Conservation (phyloP, 176 grass and related monocot genomes). For the Leersia perrieri region DNA sequence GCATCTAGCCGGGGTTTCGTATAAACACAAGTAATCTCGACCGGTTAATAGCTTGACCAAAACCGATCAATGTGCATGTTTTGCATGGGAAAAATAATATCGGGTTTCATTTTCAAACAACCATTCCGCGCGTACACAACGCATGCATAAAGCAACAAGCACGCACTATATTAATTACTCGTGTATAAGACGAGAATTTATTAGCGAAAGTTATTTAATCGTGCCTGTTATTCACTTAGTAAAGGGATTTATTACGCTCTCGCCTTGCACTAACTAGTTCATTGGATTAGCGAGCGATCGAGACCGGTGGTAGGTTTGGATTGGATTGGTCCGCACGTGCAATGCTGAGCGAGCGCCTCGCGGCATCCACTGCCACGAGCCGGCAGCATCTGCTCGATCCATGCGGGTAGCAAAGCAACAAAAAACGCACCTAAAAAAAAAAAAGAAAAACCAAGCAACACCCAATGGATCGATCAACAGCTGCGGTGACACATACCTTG, state of each 20-base stretch:
- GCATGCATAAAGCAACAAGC: background rate
- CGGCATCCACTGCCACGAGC: background rate
- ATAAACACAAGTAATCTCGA: background rate
- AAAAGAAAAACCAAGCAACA: background rate
- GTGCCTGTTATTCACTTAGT: background rate
- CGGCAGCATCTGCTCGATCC: background rate
- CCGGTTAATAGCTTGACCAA: background rate
- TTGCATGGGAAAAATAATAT: background rate
- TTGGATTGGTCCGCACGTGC: too few relatives aligned
- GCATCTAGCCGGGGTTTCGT: background rate
- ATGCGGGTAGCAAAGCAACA: background rate
- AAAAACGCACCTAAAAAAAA: too few relatives aligned
- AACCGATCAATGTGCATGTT: background rate
- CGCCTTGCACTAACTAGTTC: too few relatives aligned
- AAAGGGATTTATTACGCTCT: background rate
- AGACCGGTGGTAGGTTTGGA: background rate
- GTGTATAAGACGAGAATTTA: too few relatives aligned
- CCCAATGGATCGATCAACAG: background rate
- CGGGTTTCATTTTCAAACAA: too few relatives aligned
- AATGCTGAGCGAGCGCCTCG: background rate
- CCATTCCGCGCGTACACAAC: background rate
- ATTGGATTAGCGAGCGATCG: background rate
- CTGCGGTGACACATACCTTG: constrained; percentile 47
- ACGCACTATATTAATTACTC: background rate
- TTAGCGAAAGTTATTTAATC: background rate